Conservation (phyloP, 2,329 filamentous ascomycete species). For the Diaporthe sp. region DNA sequence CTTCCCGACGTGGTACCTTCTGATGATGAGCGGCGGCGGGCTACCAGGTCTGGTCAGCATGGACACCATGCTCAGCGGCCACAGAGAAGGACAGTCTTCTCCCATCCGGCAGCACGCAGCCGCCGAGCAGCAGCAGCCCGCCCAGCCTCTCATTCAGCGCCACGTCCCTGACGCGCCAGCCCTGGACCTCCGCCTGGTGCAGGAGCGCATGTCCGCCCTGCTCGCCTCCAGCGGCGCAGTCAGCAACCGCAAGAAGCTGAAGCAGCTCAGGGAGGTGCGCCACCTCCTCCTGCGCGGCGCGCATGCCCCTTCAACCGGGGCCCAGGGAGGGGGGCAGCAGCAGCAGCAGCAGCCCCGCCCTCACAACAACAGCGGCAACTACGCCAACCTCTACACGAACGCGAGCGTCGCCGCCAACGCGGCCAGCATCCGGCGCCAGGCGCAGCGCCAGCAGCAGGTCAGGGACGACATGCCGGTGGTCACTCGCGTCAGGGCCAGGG, state of each 20-base stretch:
- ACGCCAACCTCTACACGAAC: conserved; percentile 26
- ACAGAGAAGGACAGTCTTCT: neutral
- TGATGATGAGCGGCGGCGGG: conserved; percentile 27
- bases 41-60: conserved; percentile 1
- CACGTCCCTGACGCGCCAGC: neutral
- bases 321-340: neutral
- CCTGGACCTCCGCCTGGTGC: conserved; percentile 27
- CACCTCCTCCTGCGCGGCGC: conserved; percentile 17
- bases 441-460: conserved; percentile 18
- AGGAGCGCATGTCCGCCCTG: conserved; percentile 30
- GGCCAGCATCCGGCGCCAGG: conserved; percentile 20
- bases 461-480: conserved; percentile 1
- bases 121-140: neutral
- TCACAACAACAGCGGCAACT: neutral
- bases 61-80: neutral
- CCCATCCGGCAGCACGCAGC: neutral
- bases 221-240: conserved; percentile 1
- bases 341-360: neutral
- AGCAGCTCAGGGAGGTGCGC: conserved; percentile 33
- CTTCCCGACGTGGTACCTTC: conserved; percentile 60
- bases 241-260: conserved; percentile 11
- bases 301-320: neutral
- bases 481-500: neutral
- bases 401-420: conserved; percentile 33
- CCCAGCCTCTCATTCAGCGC: neutral